phyloP scores from a whole-genome alignment of 2,329 filamentous ascomycete genomes.

The Apiospora rasikravindrae region DNA sequence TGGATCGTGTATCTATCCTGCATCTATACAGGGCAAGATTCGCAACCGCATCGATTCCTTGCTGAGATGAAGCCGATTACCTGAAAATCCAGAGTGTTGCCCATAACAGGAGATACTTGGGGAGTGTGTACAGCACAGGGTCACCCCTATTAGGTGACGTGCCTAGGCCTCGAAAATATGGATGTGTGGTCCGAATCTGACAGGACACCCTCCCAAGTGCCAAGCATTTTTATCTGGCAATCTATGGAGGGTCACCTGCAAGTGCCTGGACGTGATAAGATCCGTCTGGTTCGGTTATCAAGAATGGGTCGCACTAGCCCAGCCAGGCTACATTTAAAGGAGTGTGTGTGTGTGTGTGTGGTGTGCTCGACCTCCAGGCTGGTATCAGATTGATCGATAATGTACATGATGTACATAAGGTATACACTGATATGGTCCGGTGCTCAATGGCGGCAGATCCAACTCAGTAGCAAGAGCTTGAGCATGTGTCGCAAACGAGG shows the following conservation, averaged over 20 bases:
- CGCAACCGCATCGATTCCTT: neutral
- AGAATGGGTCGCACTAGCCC: constrained; percentile 12
- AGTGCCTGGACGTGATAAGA: constrained; percentile 9
- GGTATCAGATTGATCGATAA: constrained; percentile 1
- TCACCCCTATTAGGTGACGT: neutral
- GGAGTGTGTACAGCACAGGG: too few relatives aligned
- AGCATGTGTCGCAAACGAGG: neutral
- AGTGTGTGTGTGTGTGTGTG: neutral
- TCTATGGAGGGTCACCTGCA: constrained; percentile 8
- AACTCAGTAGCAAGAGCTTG: neutral
- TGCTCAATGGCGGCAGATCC: neutral
- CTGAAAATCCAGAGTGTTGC: too few relatives aligned
- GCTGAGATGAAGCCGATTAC: neutral
- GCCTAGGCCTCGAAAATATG: neutral
- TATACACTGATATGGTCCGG: neutral
- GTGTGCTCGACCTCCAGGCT: neutral
- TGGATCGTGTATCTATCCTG: neutral
- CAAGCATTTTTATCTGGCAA: constrained; percentile 15
- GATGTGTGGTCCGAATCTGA: neutral
- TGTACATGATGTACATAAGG: neutral
- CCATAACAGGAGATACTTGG: neutral
- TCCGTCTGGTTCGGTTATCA: constrained; percentile 11
- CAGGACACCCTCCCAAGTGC: neutral
- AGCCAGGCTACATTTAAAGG: neutral
- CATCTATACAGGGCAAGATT: neutral